Evolutionary conservation across 345 rosid species (phyloP), one percentile per base, ranked within the genome.

Genomic region (Aquilaria sinensis): DNA sequence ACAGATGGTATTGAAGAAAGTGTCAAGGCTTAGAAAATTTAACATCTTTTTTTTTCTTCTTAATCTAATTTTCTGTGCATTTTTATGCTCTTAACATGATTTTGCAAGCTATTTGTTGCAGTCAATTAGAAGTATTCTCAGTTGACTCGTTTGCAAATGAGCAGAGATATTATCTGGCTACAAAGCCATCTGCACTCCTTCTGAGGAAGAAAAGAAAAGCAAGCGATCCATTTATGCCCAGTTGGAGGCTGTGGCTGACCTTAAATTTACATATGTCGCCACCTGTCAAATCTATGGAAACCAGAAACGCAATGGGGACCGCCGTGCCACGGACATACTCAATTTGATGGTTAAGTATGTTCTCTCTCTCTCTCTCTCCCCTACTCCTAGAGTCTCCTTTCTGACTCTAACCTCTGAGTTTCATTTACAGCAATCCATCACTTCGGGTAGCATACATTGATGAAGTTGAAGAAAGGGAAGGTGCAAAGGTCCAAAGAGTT

Each of bases 311-410:
- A 86, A 78, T 75, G 93, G 99, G 63, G 97, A 94, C 80, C 85
- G 96, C 4, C 85, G 83, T 74, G 99, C 97, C 68, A 90, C 97
- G 13, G 95, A 94, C 76, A 94, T 94, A 63, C 78, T 94, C 33
- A 94, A 94, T 65, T 83, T 90, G 80, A 90, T 94, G 99, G 95
- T 94, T 65, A 94, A 94, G 99, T 94, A 88, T 65, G 96, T 79
- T 56, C 43, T 7, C 43, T 37, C 43, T 37, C 43, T 37, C 7
- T 37, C 43, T 37, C 5, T 37, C 8, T 37, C 1, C 43, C 8
- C 7, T 37, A 37, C 43, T 37, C 8, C 1, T 9, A 37, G 43
- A 37, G 8, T 37, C 43, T 51, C 51, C 34, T 67, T 45, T 53
- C 53, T 46, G 55, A 47, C 46, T 57, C 71, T 74, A 53, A 71